A percentile compares a stretch with the other conserved stretches of the same genome.
Evolutionary conservation across 2,329 filamentous ascomycete species (phyloP).

Genomic region (Tolypocladium album): DNA sequence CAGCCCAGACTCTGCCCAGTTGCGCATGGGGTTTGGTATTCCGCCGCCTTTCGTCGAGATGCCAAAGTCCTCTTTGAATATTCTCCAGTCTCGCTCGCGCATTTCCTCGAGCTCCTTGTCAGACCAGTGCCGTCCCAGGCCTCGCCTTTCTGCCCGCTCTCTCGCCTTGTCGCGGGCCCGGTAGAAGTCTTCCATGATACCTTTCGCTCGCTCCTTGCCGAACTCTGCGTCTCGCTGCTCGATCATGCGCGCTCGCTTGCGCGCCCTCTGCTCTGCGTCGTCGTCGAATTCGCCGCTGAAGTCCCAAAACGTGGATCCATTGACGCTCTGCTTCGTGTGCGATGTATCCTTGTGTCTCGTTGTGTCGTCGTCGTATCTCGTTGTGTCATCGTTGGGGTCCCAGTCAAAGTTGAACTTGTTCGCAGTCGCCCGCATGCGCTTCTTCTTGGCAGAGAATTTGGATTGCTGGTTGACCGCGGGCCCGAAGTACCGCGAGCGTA

Average conservation of each 20-base stretch:
- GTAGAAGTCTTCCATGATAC: conserved; percentile 75
- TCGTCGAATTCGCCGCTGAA: conserved; percentile 41
- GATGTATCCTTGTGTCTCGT: conserved; percentile 58
- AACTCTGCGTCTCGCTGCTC: conserved; percentile 66
- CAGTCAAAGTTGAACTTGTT: conserved; percentile 99
- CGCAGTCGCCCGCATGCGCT: conserved; percentile 82
- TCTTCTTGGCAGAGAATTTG: conserved; percentile 92
- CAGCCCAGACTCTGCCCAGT: conserved; percentile 76
- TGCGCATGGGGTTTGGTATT: conserved; percentile 94
- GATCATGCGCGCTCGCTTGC: conserved; percentile 56
- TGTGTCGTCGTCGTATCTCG: conserved; percentile 51
- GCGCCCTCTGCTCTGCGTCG: conserved; percentile 41
- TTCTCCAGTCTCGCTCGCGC: conserved; percentile 96
- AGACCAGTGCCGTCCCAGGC: conserved; percentile 87
- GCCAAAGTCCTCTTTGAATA: conserved; percentile 99
- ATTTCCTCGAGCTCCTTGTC: conserved; percentile 88
- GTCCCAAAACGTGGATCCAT: conserved; percentile 32
- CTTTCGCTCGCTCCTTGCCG: conserved; percentile 63
- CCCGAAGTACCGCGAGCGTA: conserved; percentile 81
- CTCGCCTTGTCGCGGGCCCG: conserved; percentile 49
- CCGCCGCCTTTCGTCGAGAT: conserved; percentile 87
- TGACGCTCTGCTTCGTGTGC: conserved; percentile 35
- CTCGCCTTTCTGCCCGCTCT: conserved; percentile 61
- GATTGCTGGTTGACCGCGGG: conserved; percentile 72
- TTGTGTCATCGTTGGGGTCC: conserved; percentile 88